Percentiles rank a stretch among this genome's conserved stretches.
Evolutionary conservation across 139 green algal genomes (phyloP).

Genomic region (Chlorella sp.): DNA sequence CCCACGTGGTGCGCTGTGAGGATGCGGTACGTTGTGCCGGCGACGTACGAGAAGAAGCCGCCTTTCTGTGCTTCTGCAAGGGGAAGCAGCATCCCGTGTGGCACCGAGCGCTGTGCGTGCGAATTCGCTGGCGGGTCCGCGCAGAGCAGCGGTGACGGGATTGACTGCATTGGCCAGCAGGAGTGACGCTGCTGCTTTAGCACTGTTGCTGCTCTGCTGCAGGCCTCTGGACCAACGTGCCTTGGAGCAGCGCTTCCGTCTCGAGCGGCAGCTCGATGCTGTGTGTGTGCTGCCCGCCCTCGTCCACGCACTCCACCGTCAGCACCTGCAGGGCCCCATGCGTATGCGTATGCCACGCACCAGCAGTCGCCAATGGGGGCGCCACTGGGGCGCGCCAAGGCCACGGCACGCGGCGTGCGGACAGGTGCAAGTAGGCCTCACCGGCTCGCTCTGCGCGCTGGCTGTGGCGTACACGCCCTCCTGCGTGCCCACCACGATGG

Average conservation of each 20-base stretch:
- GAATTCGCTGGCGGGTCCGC: not conserved
- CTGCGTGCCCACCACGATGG: constrained; percentile 51
- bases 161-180: not conserved
- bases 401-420: not conserved
- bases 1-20: constrained; percentile 29
- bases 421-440: not conserved
- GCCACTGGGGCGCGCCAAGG: not conserved
- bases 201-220: not conserved
- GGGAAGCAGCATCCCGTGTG: not conserved
- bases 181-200: not conserved
- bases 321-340: not conserved
- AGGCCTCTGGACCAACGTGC: not conserved
- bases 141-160: not conserved
- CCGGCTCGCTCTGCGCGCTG: not conserved
- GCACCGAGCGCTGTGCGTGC: not conserved
- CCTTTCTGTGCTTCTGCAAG: constrained; percentile 39
- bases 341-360: too few relatives aligned
- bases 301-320: not conserved
- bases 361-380: too few relatives aligned
- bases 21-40: constrained; percentile 54
- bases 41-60: constrained; percentile 61
- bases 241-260: not conserved
- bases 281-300: not conserved
- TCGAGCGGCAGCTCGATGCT: not conserved
- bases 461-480: constrained; percentile 36